Conservation (phyloP, 2,329 filamentous ascomycete species). For the Neofusicoccum sp. region DNA sequence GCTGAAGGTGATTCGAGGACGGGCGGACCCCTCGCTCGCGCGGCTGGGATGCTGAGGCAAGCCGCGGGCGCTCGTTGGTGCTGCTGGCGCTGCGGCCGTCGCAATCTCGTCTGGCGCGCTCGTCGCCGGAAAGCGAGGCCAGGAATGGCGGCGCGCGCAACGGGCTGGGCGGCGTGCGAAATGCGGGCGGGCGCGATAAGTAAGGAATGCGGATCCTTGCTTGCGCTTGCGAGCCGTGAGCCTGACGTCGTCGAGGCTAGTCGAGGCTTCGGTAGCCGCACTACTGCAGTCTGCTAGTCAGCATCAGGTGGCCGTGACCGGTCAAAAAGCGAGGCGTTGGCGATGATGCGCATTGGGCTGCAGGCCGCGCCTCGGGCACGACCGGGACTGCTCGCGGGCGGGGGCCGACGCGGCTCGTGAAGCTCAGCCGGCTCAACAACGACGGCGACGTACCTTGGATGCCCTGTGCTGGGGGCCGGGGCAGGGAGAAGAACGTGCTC, state of each 20-base stretch:
- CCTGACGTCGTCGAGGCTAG: constrained; percentile 1
- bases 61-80: constrained; percentile 1
- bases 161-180: background rate
- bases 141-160: constrained; percentile 3
- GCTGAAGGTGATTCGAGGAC: constrained; percentile 16
- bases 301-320: constrained; percentile 8
- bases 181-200: constrained; percentile 10
- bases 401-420: background rate
- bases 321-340: constrained; percentile 4
- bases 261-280: constrained; percentile 13
- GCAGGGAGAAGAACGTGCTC: constrained; percentile 15
- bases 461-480: constrained; percentile 4
- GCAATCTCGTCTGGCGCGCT: constrained; percentile 14
- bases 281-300: constrained; percentile 19
- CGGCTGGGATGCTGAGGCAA: constrained; percentile 5
- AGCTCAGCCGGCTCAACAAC: background rate
- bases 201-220: constrained; percentile 15
- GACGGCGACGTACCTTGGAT: constrained; percentile 4
- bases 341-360: constrained; percentile 17
- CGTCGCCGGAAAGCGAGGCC: constrained; percentile 7
- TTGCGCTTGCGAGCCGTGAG: background rate
- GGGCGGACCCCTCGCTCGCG: background rate
- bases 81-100: constrained; percentile 12
- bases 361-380: constrained; percentile 7
- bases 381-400: background rate